These are phyloP conservation scores for Saturnispora ahearnii DNA, from an alignment of 805 yeast genomes.

Conservation along the genomic window DNA sequence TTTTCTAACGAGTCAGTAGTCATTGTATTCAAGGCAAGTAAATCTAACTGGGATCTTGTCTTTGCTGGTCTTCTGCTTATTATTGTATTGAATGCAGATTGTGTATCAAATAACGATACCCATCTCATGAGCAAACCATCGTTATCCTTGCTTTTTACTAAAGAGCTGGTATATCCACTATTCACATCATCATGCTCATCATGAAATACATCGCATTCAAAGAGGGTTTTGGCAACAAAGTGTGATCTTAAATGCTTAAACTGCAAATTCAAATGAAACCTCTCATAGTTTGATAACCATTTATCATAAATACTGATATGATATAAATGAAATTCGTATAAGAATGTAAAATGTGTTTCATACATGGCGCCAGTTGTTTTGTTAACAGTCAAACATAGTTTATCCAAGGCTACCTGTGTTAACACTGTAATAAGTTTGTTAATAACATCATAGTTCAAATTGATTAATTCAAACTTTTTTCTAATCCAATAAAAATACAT, in stretches of 20 bases:
- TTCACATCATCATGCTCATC: too few relatives aligned
- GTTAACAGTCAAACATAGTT: neutral
- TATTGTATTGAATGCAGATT: neutral
- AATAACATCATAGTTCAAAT: neutral
- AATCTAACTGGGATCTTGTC: neutral
- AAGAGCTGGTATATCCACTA: neutral
- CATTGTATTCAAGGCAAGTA: neutral
- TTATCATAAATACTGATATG: neutral
- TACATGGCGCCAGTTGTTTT: neutral
- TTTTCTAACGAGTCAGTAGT: neutral
- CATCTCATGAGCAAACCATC: neutral
- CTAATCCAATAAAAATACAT: neutral
- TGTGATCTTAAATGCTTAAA: neutral
- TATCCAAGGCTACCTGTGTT: neutral
- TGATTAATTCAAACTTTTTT: neutral
- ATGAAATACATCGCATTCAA: too few relatives aligned
- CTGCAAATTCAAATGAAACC: neutral
- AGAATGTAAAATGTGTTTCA: neutral
- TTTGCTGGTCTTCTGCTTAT: neutral
- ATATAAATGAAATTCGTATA: neutral
- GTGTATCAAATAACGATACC: slow-evolving; percentile 2
- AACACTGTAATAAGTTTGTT: neutral
- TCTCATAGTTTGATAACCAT: neutral
- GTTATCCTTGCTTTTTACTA: neutral
- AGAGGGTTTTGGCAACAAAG: neutral